Evolutionary conservation across 257 asterid species (phyloP), one percentile per base, ranked within the genome.

Genomic region (Linaria vulgaris): DNA sequence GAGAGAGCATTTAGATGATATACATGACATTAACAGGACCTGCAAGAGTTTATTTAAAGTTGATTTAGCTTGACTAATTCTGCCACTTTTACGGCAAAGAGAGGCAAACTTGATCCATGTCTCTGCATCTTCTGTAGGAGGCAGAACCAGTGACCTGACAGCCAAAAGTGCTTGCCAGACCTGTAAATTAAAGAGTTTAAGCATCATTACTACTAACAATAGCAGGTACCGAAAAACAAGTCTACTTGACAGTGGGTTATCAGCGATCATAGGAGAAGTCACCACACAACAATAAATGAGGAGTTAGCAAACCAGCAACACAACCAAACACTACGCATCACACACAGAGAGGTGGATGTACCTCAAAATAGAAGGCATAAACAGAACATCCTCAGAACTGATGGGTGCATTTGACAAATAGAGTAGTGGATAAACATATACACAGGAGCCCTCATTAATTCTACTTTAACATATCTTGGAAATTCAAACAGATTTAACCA

Each of bases 91-190:
- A 58, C 99, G 97, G 79, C 99, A 94, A 65, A 94, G 94, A 22
- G 94, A 90, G 44, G 95, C 96, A 79, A 94, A 94, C 72, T 94
- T 87, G 79, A 88, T 88, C 99, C 99, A 94, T 56, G 95, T 90
- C 78, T 90, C 99, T 9, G 88, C 83, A 74, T 94, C 99, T 78
- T 94, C 99, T 22, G 95, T 84, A 47, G 96, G 99, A 64, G 99
- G 99, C 65, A 94, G 85, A 57, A 94, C 95, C 70, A 94, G 96
- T 23, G 99, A 95, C 78, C 99, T 82, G 74, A 94, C 96, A 51
- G 72, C 64, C 75, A 94, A 79, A 75, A 94, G 77, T 70, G 64
- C 86, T 82, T 94, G 97, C 99, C 99, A 94, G 41, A 94, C 95
- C 99, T 94, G 85, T 27, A 45, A 74, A 56, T 62, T 66, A 16